Conservation (phyloP, 371 early-diverging fungal genomes). For the Catenaria anguillulae region DNA sequence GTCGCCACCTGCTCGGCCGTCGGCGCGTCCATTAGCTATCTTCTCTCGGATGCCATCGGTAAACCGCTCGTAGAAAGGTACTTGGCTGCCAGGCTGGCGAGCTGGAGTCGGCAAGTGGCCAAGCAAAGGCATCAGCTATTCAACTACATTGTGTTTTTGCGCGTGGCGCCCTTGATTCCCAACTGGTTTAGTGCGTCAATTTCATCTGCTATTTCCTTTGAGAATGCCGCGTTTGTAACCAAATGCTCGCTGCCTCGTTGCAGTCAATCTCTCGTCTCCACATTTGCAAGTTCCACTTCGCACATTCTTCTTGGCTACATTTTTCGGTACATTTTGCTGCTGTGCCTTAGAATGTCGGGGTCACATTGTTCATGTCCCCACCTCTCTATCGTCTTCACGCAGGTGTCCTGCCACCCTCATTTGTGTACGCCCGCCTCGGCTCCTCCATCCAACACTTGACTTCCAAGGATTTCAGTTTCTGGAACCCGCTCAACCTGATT, state of each 20-base stretch:
- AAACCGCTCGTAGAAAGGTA: background rate
- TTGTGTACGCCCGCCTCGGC: background rate
- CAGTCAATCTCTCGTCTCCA: conserved; percentile 1
- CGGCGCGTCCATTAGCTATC: conserved; percentile 1
- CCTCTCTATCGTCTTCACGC: no score
- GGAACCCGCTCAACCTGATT: background rate
- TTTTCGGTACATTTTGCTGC: no score
- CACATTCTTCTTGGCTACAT: background rate
- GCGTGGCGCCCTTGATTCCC: background rate
- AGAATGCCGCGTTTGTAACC: no score
- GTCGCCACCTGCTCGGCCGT: background rate
- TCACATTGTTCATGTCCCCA: no score
- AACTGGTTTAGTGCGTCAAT: conserved; percentile 9
- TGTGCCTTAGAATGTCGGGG: no score
- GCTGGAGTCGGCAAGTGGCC: background rate
- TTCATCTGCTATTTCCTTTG: no score
- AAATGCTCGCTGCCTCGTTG: no score
- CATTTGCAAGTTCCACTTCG: background rate
- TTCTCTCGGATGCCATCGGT: background rate
- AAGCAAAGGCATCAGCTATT: background rate
- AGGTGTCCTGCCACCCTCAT: background rate
- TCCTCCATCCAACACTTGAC: background rate
- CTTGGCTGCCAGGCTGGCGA: background rate
- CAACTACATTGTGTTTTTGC: conserved; percentile 6
- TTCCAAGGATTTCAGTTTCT: background rate